Conservation (phyloP, 805 yeast species). For the Clavispora fructus region DNA sequence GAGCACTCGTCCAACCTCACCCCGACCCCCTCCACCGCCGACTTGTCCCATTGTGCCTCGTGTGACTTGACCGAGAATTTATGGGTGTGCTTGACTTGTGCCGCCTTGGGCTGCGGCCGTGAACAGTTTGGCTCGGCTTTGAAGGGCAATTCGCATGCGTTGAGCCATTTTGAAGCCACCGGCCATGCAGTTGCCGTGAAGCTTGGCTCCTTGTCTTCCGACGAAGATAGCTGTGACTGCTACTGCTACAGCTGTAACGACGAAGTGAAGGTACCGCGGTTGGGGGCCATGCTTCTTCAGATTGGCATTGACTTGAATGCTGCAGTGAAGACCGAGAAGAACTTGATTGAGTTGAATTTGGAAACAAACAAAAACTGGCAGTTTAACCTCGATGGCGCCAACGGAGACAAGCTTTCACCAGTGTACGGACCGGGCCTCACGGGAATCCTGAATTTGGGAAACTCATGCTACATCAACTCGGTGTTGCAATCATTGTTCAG, state of each 20-base stretch:
- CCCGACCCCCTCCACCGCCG: slow-evolving; percentile 8
- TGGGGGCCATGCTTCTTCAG: slow-evolving; percentile 42
- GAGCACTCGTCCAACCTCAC: slow-evolving; percentile 53
- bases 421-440: slow-evolving; percentile 74
- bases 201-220: slow-evolving; percentile 78
- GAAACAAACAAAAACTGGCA: slow-evolving; percentile 95
- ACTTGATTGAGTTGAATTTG: slow-evolving; percentile 80
- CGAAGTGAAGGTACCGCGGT: slow-evolving; percentile 71
- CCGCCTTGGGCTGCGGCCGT: slow-evolving; percentile 91
- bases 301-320: slow-evolving; percentile 62
- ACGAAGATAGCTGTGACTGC: slow-evolving; percentile 57
- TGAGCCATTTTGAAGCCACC: slow-evolving; percentile 55
- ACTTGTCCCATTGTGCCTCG: slow-evolving; percentile 42
- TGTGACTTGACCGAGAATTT: slow-evolving; percentile 72
- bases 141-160: slow-evolving; percentile 91
- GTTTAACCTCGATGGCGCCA: slow-evolving; percentile 68
- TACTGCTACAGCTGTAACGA: slow-evolving; percentile 89
- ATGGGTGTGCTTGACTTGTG: slow-evolving; percentile 93
- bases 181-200: slow-evolving; percentile 84
- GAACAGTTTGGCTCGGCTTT: slow-evolving; percentile 83
- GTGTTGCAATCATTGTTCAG: slow-evolving; percentile 68
- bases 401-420: slow-evolving; percentile 61
- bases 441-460: slow-evolving; percentile 87
- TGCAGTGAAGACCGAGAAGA: slow-evolving; percentile 75
- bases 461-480: slow-evolving; percentile 85